These are phyloP conservation scores for Carex sylvatica DNA, from an alignment of 202 grass and related monocot genomes.

Conservation along the genomic window DNA sequence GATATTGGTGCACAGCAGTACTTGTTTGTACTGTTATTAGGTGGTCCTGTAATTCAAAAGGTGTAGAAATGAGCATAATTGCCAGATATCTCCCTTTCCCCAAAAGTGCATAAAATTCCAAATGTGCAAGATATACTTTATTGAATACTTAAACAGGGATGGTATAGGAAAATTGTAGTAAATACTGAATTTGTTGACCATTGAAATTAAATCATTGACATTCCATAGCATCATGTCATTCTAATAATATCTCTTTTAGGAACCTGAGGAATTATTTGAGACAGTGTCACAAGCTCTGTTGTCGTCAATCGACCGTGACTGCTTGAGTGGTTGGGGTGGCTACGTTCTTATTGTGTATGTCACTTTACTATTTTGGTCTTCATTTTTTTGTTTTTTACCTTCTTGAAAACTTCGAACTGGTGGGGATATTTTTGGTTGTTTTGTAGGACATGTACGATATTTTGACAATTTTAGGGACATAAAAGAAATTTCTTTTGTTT, in stretches of 20 bases:
- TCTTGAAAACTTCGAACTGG: not conserved
- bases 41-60: not conserved
- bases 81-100: not conserved
- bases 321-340: conserved; percentile 76
- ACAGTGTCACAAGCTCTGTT: conserved; percentile 78
- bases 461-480: not conserved
- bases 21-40: not conserved
- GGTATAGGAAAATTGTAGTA: not conserved
- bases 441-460: not conserved
- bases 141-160: not conserved
- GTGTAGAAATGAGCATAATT: not conserved
- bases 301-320: conserved; percentile 77
- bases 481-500: not conserved
- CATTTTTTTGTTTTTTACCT: not conserved
- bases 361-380: not conserved
- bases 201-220: not conserved
- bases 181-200: conserved; percentile 8
- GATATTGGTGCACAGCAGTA: not conserved
- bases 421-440: not conserved
- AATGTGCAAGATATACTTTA: not conserved
- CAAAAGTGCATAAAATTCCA: not conserved
- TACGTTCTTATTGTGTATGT: conserved; percentile 84
- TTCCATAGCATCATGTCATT: not conserved
- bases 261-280: conserved; percentile 79
- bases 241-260: conserved; percentile 49